These are phyloP conservation scores for Phytophthora capsici DNA, from an alignment of 352 stramenopile species.

Conservation along the genomic window DNA sequence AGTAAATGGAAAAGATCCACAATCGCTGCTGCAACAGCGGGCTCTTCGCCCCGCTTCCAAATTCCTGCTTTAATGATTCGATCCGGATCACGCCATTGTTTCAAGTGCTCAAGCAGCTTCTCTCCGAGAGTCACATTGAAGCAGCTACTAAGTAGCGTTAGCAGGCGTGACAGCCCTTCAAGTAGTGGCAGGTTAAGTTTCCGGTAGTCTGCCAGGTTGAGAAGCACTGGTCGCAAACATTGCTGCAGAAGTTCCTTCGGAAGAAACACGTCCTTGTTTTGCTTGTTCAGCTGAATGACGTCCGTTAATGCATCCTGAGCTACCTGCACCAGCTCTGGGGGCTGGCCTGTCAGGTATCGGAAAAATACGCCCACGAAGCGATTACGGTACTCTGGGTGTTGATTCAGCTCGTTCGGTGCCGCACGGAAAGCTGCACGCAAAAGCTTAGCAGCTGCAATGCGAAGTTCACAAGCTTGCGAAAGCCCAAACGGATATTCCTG, in stretches of 20 bases:
- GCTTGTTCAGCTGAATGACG: conserved; percentile 87
- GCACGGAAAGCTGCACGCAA: conserved; percentile 88
- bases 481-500: conserved; percentile 90
- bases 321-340: conserved; percentile 80
- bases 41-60: conserved; percentile 95
- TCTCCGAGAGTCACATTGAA: conserved; percentile 98
- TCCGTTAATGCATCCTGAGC: conserved; percentile 84
- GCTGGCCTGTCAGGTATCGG: conserved; percentile 88
- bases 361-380: conserved; percentile 92
- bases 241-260: conserved; percentile 97
- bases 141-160: conserved; percentile 95
- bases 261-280: conserved; percentile 88
- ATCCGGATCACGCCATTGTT: conserved; percentile 93
- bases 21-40: conserved; percentile 94
- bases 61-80: conserved; percentile 92
- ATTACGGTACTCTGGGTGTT: conserved; percentile 86
- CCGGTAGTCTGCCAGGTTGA: conserved; percentile 96
- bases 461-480: conserved; percentile 80
- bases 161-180: conserved; percentile 92
- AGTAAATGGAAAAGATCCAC: conserved; percentile 97
- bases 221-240: conserved; percentile 95
- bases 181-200: conserved; percentile 97
- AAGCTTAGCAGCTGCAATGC: conserved; percentile 89
- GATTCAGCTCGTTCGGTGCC: conserved; percentile 82
- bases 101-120: conserved; percentile 97